Base-by-base conservation (phyloP, 768 basidiomycete species). In the Boletus subparvulus region DNA sequence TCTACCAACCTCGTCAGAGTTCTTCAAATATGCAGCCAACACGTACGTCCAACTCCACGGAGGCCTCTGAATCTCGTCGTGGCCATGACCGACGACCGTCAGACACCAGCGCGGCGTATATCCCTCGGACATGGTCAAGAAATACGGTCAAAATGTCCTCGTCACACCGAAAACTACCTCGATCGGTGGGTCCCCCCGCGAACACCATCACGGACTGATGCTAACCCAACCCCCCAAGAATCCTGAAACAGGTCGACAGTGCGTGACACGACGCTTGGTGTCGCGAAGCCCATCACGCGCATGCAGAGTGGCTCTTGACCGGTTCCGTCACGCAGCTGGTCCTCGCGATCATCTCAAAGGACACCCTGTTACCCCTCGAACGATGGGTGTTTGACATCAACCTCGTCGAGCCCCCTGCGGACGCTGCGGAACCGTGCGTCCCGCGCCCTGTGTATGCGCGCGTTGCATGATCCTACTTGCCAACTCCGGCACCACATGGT, bases 1-100 rank as follows among this genome's bases (percentile, higher is more conserved):
- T 96, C 94, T 0, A 93, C 94, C 3, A 81, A 85, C 40, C 81
- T 98, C 19, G 96, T 98, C 54, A 96, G 97, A 99, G 66, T 98
- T 99, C 80, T 98, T 99, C 81, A 98, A 98, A 77, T 98, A 94
- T 74, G 90, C 92, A n/a, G 93, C 94, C 63, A 97, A 97, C 78
- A 94, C 90, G 94, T 94, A 66, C 61, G 90, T 79, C 5, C 35
- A 61, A 24, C 9, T n/a, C 35, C 5, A 14, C 35, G 2, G 14
- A 37, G 9, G 17, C 19, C 30, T 36, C 41, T 13, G n/a, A n/a
- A n/a, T n/a, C n/a, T n/a, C 28, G 28, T 8, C 13, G 0, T 24
- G 13, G 17, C 16, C 37, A 3, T 39, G 50, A 52, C 17, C 32
- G 1, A n/a, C n/a, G n/a, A n/a, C n/a, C n/a, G n/a, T 28, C 8